phyloP scores from a whole-genome alignment of 768 basidiomycete species.

The Termitomyces sp. region DNA sequence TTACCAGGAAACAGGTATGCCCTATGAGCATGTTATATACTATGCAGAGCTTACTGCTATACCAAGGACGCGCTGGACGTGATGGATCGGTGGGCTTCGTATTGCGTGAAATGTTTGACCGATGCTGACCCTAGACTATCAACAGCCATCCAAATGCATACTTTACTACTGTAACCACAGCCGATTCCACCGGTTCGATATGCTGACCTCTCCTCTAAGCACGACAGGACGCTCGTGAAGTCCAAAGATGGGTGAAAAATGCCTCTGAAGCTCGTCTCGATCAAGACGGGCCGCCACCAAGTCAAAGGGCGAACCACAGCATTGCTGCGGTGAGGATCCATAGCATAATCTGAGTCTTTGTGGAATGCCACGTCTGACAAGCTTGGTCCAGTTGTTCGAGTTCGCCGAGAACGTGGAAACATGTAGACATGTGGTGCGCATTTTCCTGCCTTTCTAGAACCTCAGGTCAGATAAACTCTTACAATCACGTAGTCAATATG shows the following conservation, averaged over 20 bases:
- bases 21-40: background rate
- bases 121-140: conserved; percentile 1
- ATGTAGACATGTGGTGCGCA: conserved; percentile 69
- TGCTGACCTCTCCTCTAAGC: conserved; percentile 39
- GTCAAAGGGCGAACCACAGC: conserved; percentile 67
- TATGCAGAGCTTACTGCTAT: conserved; percentile 6
- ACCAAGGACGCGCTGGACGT: conserved; percentile 71
- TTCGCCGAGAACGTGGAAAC: conserved; percentile 57
- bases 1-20: conserved; percentile 81
- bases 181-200: background rate
- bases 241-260: conserved; percentile 50
- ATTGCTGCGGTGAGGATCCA: conserved; percentile 49
- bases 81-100: conserved; percentile 61
- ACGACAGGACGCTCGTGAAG: conserved; percentile 67
- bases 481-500: conserved; percentile 58
- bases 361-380: conserved; percentile 1
- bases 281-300: conserved; percentile 56
- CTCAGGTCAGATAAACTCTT: background rate
- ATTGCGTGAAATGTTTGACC: background rate
- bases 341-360: too few relatives aligned
- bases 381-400: conserved; percentile 29
- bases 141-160: conserved; percentile 75
- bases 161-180: conserved; percentile 71
- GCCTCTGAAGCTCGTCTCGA: conserved; percentile 48
- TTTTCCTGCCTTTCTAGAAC: background rate